Conservation (phyloP, 2,329 filamentous ascomycete species). For the Rhynchosporium secalis region DNA sequence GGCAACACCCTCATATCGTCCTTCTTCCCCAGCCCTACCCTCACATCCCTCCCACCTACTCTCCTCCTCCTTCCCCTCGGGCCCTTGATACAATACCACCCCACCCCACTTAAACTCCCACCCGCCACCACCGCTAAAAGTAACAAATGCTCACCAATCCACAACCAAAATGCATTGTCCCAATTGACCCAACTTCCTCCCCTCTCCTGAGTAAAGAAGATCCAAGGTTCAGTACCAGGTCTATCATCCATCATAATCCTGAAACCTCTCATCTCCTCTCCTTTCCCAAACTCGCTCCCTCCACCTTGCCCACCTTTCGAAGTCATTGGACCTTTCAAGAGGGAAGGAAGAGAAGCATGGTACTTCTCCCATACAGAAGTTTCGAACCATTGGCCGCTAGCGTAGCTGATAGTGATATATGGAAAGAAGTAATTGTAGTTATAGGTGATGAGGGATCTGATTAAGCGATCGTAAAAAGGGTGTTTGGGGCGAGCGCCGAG, state of each 20-base stretch:
- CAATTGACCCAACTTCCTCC: slow-evolving; percentile 39
- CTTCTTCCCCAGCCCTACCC: not conserved
- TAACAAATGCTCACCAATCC: slow-evolving; percentile 34
- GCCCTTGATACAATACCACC: not conserved
- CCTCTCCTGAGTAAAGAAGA: slow-evolving; percentile 38
- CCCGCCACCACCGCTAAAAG: not conserved
- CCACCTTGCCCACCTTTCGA: too few relatives aligned
- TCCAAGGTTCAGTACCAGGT: slow-evolving; percentile 30
- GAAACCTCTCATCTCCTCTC: not conserved
- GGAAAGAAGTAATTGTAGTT: slow-evolving; percentile 68
- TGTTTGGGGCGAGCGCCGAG: slow-evolving; percentile 69
- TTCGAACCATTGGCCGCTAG: slow-evolving; percentile 68
- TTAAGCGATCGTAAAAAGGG: slow-evolving; percentile 68
- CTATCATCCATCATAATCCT: not conserved
- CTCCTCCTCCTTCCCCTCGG: not conserved
- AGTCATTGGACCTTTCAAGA: too few relatives aligned
- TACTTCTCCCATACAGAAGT: slow-evolving; percentile 73
- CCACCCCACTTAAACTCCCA: not conserved
- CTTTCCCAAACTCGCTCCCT: too few relatives aligned
- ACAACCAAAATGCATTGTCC: slow-evolving; percentile 38
- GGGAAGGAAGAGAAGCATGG: not conserved
- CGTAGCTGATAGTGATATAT: slow-evolving; percentile 75
- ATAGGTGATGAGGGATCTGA: slow-evolving; percentile 62
- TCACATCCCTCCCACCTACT: not conserved
- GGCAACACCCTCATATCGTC: not conserved